phyloP scores from a whole-genome alignment of 2,329 filamentous ascomycete species.

The Metarhizium robertsii region DNA sequence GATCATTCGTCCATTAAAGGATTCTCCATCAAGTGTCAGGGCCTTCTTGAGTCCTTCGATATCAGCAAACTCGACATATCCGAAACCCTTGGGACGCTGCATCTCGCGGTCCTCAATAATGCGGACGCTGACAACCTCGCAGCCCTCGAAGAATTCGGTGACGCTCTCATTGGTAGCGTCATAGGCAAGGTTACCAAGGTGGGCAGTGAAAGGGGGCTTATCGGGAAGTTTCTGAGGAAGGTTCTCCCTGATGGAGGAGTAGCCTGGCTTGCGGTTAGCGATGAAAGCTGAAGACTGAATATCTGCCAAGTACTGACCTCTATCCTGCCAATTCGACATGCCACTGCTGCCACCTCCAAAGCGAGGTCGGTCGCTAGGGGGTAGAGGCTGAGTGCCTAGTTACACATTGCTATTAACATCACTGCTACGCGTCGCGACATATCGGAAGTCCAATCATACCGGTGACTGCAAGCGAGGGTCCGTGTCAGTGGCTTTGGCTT shows the following conservation, averaged over 20 bases:
- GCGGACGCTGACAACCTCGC: conserved; percentile 80
- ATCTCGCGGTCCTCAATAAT: conserved; percentile 96
- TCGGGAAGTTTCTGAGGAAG: conserved; percentile 68
- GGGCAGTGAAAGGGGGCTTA: conserved; percentile 89
- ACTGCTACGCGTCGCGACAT: background rate
- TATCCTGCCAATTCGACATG: conserved; percentile 32
- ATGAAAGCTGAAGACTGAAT: background rate
- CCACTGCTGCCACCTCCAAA: conserved; percentile 19
- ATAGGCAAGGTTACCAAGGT: conserved; percentile 94
- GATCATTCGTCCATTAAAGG: conserved; percentile 82
- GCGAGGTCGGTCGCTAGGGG: conserved; percentile 36
- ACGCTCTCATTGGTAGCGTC: conserved; percentile 81
- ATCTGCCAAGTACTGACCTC: conserved; percentile 25
- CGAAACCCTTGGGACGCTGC: conserved; percentile 92
- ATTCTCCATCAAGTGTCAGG: conserved; percentile 68
- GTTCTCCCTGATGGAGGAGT: conserved; percentile 56
- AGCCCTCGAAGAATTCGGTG: conserved; percentile 74
- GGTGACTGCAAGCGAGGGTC: conserved; percentile 16
- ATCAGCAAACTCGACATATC: conserved; percentile 88
- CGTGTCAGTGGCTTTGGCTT: conserved; percentile 15
- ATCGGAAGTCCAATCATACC: conserved; percentile 20
- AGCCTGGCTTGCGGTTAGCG: conserved; percentile 33
- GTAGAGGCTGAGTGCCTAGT: conserved; percentile 48
- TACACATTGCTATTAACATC: background rate
- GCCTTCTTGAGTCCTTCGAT: conserved; percentile 89